phyloP scores from a whole-genome alignment of 2,329 filamentous ascomycete species.

The Aureobasidium subglaciale region DNA sequence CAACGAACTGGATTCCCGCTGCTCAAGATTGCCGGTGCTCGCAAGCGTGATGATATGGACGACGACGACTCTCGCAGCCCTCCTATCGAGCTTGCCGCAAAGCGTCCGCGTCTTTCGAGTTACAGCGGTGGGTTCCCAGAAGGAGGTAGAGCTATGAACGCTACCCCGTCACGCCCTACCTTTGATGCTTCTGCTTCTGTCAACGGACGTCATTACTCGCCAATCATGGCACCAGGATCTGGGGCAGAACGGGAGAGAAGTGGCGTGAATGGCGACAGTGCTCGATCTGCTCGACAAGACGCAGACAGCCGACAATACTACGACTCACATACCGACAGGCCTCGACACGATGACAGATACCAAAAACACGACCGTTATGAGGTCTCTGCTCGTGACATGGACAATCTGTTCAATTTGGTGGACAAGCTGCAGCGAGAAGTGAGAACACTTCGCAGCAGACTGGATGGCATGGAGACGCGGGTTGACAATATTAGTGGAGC shows the following conservation, averaged over 20 bases:
- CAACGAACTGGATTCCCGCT: constrained; percentile 10
- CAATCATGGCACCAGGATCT: neutral
- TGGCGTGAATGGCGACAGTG: neutral
- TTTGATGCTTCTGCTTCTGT: neutral
- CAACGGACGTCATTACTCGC: constrained; percentile 3
- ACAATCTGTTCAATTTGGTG: neutral
- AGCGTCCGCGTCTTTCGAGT: constrained; percentile 7
- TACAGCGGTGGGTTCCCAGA: neutral
- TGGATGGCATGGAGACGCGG: constrained; percentile 1
- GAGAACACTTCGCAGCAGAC: constrained; percentile 5
- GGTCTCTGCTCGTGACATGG: neutral
- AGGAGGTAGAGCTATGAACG: neutral
- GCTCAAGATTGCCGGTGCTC: neutral
- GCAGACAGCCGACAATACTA: constrained; percentile 1
- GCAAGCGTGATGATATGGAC: constrained; percentile 9
- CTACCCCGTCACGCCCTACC: neutral
- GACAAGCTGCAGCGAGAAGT: constrained; percentile 4
- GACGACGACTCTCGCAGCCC: constrained; percentile 5
- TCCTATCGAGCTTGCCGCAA: neutral
- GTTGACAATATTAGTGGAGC: constrained; percentile 6
- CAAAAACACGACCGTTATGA: constrained; percentile 3
- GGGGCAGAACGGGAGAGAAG: neutral
- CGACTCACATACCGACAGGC: neutral
- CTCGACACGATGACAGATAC: neutral
- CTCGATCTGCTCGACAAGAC: neutral